These are phyloP conservation scores for Gnomoniopsis smithogilvyi DNA, from an alignment of 2,329 filamentous ascomycete genomes.

Conservation along the genomic window DNA sequence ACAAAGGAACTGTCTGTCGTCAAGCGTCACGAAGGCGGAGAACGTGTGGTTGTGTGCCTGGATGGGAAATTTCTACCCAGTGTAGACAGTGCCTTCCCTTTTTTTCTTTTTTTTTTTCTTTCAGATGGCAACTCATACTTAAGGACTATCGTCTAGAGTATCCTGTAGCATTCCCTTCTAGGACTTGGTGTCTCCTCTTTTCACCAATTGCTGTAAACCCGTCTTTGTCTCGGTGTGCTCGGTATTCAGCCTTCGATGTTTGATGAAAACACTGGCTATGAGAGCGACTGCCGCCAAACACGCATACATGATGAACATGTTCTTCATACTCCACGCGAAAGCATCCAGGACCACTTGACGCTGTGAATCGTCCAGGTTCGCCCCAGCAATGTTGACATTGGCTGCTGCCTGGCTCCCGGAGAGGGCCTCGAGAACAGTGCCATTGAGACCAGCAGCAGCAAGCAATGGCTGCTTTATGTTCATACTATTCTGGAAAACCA, in stretches of 20 bases:
- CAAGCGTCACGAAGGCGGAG: no score
- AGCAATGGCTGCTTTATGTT: background rate
- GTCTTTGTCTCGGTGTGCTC: slow-evolving; percentile 51
- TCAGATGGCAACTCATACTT: background rate
- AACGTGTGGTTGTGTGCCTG: no score
- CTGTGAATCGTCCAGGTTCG: slow-evolving; percentile 35
- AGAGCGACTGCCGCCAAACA: slow-evolving; percentile 37
- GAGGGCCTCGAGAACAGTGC: slow-evolving; percentile 29
- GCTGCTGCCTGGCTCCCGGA: slow-evolving; percentile 42
- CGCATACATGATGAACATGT: slow-evolving; percentile 47
- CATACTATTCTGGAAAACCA: slow-evolving; percentile 26
- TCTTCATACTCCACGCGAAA: slow-evolving; percentile 45
- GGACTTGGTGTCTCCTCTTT: background rate
- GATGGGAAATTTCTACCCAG: no score
- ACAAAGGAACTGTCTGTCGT: no score
- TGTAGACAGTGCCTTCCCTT: background rate
- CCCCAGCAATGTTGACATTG: slow-evolving; percentile 39
- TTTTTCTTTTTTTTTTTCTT: background rate
- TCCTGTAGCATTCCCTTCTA: no score
- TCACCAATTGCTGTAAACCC: slow-evolving; percentile 32
- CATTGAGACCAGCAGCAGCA: slow-evolving; percentile 20
- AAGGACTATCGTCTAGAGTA: background rate
- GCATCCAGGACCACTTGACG: slow-evolving; percentile 38
- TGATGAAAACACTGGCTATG: slow-evolving; percentile 40
- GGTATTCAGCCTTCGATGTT: slow-evolving; percentile 39